Base-by-base conservation (phyloP, 2,329 filamentous ascomycete species). In the Colletotrichum sp. region DNA sequence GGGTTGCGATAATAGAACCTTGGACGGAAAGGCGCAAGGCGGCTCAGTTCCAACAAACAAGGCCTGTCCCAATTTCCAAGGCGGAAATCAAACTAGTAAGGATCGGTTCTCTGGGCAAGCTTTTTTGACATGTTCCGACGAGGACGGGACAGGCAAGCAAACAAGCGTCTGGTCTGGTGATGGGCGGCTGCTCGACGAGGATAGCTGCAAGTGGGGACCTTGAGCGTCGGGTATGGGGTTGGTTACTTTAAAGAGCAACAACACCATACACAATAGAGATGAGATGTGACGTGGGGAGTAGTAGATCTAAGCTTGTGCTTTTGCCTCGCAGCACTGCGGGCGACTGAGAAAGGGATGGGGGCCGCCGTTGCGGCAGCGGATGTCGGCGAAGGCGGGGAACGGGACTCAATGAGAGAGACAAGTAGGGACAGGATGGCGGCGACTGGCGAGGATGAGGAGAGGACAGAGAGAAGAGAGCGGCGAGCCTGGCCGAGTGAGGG, bases 241-340 rank as follows among this genome's bases (percentile, higher is more conserved):
- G 39, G 70, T 73, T 72, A 68, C 73, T 73, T 75, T 75, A 75
- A 75, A 68, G 73, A 68, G 70, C 70, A 73, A 73, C 34, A 63
- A 59, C 48, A 52, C 64, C 26, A 68, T 52, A 68, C 73, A 48
- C 44, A 39, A 75, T 18, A 64, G 36, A 68, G 68, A 64, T 68
- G 73, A 75, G 59, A 75, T 75, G 70, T 73, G 73, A 73, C 73
- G 70, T 60, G 73, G 64, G 68, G 62, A 67, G 68, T 55, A 39
- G 34, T 32, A 65, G 44, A 73, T 64, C 44, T 63, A 63, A 72
- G 70, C 65, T 64, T 68, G 68, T 59, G 34, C 39, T 68, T 52
- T 36, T 68, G 24, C 57, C 24, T 60, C 39, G 65, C 63, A 18
- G 55, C 15, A n/a, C 60, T 60, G 69, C 64, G 44, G 70, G 26